Evolutionary conservation across 2,329 filamentous ascomycete genomes (phyloP).

Genomic region (Zymoseptoria tritici): DNA sequence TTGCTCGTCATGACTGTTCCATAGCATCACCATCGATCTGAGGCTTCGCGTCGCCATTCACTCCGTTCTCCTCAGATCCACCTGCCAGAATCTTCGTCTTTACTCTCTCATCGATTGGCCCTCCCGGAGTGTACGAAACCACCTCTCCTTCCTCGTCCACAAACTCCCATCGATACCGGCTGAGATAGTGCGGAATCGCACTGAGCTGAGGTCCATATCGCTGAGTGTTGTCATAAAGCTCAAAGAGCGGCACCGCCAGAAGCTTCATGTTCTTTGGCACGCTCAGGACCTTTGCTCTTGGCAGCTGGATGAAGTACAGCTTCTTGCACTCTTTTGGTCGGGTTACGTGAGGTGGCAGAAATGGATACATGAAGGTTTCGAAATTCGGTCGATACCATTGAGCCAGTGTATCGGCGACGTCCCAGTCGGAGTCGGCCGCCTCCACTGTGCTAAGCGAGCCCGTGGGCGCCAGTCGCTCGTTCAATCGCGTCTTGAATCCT

Average conservation of each 20-base stretch:
- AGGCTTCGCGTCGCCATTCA: background rate
- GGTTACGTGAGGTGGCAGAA: conserved; percentile 91
- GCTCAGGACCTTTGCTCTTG: conserved; percentile 84
- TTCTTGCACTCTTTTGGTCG: conserved; percentile 99
- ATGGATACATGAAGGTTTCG: conserved; percentile 99
- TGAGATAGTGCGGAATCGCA: conserved; percentile 89
- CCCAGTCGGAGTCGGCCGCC: conserved; percentile 57
- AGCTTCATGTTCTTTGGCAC: conserved; percentile 99
- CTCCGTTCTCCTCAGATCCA: conserved; percentile 16
- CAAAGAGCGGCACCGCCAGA: conserved; percentile 90
- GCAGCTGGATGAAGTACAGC: conserved; percentile 92
- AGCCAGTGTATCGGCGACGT: conserved; percentile 87
- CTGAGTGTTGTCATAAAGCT: conserved; percentile 94
- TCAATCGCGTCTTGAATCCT: conserved; percentile 89
- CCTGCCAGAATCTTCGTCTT: conserved; percentile 28
- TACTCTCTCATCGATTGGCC: conserved; percentile 24
- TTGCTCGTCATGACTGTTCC: conserved; percentile 2
- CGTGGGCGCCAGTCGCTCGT: conserved; percentile 78
- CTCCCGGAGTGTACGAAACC: conserved; percentile 40
- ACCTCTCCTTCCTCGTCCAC: conserved; percentile 88
- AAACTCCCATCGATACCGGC: conserved; percentile 95
- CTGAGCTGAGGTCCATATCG: conserved; percentile 93
- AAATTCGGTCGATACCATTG: conserved; percentile 99
- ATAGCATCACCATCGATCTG: background rate
- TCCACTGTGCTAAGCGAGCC: conserved; percentile 75